Evolutionary conservation across 345 rosid genomes (phyloP).

Genomic region (Bretschneidera sinensis): DNA sequence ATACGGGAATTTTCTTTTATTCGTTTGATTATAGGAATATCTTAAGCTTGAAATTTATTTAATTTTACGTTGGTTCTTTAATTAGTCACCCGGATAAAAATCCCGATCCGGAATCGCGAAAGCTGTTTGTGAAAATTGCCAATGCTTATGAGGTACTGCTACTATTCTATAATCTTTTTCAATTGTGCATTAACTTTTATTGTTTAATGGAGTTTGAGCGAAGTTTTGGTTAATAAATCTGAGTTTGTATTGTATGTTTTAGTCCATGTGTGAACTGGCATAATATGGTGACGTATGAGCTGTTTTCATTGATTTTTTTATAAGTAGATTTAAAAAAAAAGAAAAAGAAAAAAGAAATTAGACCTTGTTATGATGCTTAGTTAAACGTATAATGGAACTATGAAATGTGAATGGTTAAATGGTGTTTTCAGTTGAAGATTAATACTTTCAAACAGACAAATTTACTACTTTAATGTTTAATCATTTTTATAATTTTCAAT

Average conservation of each 20-base stretch:
- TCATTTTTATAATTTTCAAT: no score
- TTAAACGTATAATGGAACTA: no score
- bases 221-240: neutral
- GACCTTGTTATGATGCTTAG: no score
- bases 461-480: no score
- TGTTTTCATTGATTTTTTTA: neutral
- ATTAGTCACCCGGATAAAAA: constrained; percentile 92
- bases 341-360: no score
- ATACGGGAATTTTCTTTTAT: constrained; percentile 14
- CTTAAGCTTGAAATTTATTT: neutral
- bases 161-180: neutral
- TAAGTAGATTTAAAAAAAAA: no score
- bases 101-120: constrained; percentile 93
- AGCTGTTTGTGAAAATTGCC: constrained; percentile 84
- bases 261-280: neutral
- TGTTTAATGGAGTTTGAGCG: neutral
- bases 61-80: constrained; percentile 11
- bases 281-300: neutral
- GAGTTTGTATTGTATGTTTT: neutral
- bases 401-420: no score
- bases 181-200: neutral
- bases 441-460: no score
- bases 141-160: constrained; percentile 96
- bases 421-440: no score
- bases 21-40: constrained; percentile 6